These are phyloP conservation scores for Blumeria graminis DNA, from an alignment of 2,329 filamentous ascomycete genomes.

Conservation along the genomic window DNA sequence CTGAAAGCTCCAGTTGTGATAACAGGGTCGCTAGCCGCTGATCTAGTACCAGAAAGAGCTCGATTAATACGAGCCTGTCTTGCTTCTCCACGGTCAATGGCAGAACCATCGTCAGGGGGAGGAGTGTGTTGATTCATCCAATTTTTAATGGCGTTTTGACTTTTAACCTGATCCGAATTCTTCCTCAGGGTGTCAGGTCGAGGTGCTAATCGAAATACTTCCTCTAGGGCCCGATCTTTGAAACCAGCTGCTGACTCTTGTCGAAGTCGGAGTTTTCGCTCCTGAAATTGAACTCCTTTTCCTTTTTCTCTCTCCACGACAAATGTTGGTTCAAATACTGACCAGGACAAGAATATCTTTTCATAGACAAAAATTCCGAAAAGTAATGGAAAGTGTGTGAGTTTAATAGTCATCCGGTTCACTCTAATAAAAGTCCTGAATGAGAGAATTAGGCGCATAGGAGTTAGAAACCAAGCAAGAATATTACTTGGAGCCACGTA, in stretches of 20 bases:
- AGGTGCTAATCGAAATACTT: constrained; percentile 61
- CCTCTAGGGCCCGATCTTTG: constrained; percentile 73
- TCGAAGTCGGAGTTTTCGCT: constrained; percentile 33
- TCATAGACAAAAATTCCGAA: constrained; percentile 79
- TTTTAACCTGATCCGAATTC: constrained; percentile 42
- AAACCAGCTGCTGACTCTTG: constrained; percentile 76
- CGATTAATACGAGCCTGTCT: constrained; percentile 8
- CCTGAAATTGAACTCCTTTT: constrained; percentile 30
- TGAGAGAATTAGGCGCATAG: constrained; percentile 56
- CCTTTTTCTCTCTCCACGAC: constrained; percentile 42
- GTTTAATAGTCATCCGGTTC: constrained; percentile 78
- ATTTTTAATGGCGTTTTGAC: constrained; percentile 57
- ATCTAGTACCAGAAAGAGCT: constrained; percentile 25
- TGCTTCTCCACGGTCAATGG: constrained; percentile 32
- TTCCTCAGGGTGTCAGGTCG: constrained; percentile 31
- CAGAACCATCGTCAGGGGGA: constrained; percentile 32
- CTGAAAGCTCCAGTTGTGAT: constrained; percentile 20
- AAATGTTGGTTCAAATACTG: constrained; percentile 63
- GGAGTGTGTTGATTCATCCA: constrained; percentile 61
- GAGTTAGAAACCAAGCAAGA: constrained; percentile 71
- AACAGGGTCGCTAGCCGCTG: constrained; percentile 37
- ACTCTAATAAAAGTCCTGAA: constrained; percentile 61
- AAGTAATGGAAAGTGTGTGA: constrained; percentile 69
- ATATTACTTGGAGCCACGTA: constrained; percentile 85
- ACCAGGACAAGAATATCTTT: constrained; percentile 47